Base-by-base conservation (phyloP, 2,329 filamentous ascomycete species). In the Fusarium tjaetaba region DNA sequence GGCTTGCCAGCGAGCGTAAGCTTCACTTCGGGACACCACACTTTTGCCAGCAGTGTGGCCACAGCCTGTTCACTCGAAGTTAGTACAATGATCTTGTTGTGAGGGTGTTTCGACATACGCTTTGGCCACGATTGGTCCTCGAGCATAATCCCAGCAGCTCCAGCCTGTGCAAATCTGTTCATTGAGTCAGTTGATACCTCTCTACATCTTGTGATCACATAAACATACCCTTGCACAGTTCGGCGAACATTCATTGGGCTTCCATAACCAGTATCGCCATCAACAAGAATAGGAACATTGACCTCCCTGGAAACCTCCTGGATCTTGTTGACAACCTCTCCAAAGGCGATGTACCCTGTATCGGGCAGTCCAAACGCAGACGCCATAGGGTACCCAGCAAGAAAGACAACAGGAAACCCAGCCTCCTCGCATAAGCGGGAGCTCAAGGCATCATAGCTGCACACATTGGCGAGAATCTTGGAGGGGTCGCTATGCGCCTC, bases 51-150 rank as follows among this genome's bases (percentile, higher is more conserved):
- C 83, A 2, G 84, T 86, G 65, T 87, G 85, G 2, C 77, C 77
- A 38, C 77, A 79, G 18, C 77, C 77, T 79, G 11, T 14, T 2
- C 20, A 26, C 1, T 22, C 0, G 2, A 30, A 7, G 30, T 71
- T 38, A 68, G 59, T 13, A 16, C 20, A 42, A 26, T 8, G 2
- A 0, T 32, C 15, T 4, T 9, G 11, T n/a, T 3, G 9, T 7
- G 22, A 5, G 9, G 16, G 26, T 24, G 16, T 39, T 81, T 71
- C 62, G n/a, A 60, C 61, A 2, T 51, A 86, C 85, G 76, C 63
- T 87, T 86, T 11, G 85, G 85, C 85, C 85, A 87, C 2, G 83
- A 85, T 68, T 86, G 85, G 61, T 86, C 84, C 63, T 86, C 85
- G 61, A 87, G 85, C 83, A 82, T 82, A 36, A 82, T 68, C 0